Percentiles rank a stretch among this genome's conserved stretches.
phyloP scores from a whole-genome alignment of 345 rosid genomes.

The Moricandia moricandioides region DNA sequence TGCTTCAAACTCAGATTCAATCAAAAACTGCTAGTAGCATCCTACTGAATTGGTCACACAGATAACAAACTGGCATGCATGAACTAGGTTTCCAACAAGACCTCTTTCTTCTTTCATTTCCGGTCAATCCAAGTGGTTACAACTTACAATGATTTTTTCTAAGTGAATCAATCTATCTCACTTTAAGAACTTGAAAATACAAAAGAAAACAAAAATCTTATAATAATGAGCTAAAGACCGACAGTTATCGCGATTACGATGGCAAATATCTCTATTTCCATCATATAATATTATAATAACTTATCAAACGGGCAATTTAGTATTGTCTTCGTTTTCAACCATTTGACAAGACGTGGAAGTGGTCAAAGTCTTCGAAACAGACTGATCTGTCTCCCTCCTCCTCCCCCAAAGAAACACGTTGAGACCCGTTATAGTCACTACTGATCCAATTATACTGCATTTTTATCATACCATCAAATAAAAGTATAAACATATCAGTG shows the following conservation, averaged over 20 bases:
- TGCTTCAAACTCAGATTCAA: no score
- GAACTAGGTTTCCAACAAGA: not conserved
- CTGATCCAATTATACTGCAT: constrained; percentile 35
- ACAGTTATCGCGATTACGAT: not conserved
- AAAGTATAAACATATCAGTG: not conserved
- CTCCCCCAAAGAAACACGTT: constrained; percentile 41
- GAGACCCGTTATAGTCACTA: constrained; percentile 29
- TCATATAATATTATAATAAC: not conserved
- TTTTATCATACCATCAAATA: not conserved
- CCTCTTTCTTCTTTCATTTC: not conserved
- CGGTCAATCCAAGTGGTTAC: not conserved
- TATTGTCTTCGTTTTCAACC: constrained; percentile 14
- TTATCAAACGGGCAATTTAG: constrained; percentile 20
- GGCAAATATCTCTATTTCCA: not conserved
- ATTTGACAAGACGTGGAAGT: constrained; percentile 8
- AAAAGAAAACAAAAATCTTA: not conserved
- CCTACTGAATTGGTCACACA: not conserved
- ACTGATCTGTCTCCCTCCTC: constrained; percentile 23
- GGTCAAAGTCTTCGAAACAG: constrained; percentile 8
- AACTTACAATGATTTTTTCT: not conserved
- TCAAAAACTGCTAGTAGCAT: not conserved
- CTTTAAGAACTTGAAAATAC: not conserved
- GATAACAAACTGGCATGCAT: not conserved
- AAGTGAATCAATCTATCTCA: constrained; percentile 1
- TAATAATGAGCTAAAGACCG: not conserved